Conservation (phyloP, 2,329 filamentous ascomycete genomes). For the Acrodontium crateriforme region DNA sequence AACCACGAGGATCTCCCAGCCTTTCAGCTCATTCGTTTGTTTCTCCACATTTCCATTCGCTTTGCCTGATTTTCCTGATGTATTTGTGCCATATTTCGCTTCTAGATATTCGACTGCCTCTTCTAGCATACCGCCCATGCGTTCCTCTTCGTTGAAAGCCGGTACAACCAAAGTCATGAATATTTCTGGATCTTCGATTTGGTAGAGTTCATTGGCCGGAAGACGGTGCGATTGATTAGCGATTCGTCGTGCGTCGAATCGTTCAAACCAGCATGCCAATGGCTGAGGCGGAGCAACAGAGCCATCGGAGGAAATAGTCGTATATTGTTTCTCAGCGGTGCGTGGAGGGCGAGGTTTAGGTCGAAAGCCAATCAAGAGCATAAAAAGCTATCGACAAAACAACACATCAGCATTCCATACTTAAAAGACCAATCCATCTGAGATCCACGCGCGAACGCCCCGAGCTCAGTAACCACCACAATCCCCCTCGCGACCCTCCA, state of each 20-base stretch:
- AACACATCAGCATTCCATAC: too few species aligned
- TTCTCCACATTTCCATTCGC: conserved; percentile 15
- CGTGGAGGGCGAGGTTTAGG: conserved; percentile 63
- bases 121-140: conserved; percentile 71
- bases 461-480: too few species aligned
- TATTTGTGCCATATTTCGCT: conserved; percentile 42
- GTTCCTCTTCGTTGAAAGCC: conserved; percentile 84
- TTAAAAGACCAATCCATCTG: too few species aligned
- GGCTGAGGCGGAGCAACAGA: conserved; percentile 39
- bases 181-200: conserved; percentile 63
- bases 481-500: too few species aligned
- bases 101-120: conserved; percentile 85
- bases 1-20: conserved; percentile 88
- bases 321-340: conserved; percentile 72
- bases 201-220: conserved; percentile 33
- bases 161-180: conserved; percentile 86
- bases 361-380: too few species aligned
- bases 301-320: conserved; percentile 56
- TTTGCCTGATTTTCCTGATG: conserved; percentile 14
- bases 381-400: too few species aligned
- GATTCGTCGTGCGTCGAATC: conserved; percentile 47
- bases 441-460: too few species aligned
- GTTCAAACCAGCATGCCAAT: conserved; percentile 80
- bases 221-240: conserved; percentile 22
- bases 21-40: conserved; percentile 26